Evolutionary conservation across 176 grass and related monocot genomes (phyloP), one percentile per base, ranked within the genome.

Genomic region (Eleusine indica): DNA sequence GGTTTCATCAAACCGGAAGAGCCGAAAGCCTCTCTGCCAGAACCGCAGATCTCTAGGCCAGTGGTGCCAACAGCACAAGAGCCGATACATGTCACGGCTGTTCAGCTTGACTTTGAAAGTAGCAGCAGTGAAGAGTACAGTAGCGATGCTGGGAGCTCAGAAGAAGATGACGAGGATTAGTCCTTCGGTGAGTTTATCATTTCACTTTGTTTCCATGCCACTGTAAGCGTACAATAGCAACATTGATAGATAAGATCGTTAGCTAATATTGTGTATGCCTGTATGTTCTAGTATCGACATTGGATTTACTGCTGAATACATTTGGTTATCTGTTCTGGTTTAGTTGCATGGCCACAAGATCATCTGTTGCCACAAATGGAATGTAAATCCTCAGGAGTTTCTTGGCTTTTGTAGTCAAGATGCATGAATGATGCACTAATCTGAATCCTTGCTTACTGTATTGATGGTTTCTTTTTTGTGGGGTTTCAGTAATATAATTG

Each of bases 121-220:
- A 88, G 85, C 75, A 99, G 93, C 82, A 96, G 89, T 25, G 96
- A 96, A 29, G 96, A 99, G 71, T 92, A 96, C 67, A 99, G 91
- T 82, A 94, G 93, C 51, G 96, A 99, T 0, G 91, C 79, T 0
- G 91, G 87, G 70, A 98, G 93, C 88, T 99, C 96, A 51, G 96
- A 95, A 46, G 96, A 99, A 79, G 96, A 99, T 29, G 94, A 97
- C 40, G 96, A 99, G 89, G 93, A 99, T 66, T 99, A 78, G 67
- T 89, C 71, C 73, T 77, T 77, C 19, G 42, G 88, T 93, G 81
- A 92, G 80, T 54, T 84, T 29, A 28, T 40, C 22, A 71, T 81
- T 80, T 80, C 37, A 44, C 32, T 80, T 53, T 84, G 48, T 80
- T 70, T 74, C 66, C 37, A 76, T 81, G 65, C 39, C 41, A 13